Conservation (phyloP, 1,139 yeast genomes). For the Yamadazyma spencermartinsiae region DNA sequence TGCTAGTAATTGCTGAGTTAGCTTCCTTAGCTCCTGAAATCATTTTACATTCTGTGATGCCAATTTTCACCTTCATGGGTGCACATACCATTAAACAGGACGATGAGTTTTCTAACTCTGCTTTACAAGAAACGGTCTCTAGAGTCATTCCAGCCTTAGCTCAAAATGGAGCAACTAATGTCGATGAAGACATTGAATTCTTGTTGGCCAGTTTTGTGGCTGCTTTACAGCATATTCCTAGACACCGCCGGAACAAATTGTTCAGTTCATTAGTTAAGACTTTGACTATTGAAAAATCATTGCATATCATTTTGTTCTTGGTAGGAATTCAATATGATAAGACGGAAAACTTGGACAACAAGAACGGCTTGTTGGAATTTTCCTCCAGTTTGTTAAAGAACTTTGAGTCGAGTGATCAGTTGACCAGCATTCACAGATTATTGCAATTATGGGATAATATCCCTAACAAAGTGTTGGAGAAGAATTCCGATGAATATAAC, state of each 20-base stretch:
- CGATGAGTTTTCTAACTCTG: constrained; percentile 90
- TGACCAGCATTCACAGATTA: constrained; percentile 57
- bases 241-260: constrained; percentile 88
- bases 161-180: constrained; percentile 42
- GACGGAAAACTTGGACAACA: constrained; percentile 52
- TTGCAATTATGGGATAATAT: constrained; percentile 54
- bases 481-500: constrained; percentile 37
- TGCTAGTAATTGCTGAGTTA: constrained; percentile 81
- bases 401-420: constrained; percentile 69
- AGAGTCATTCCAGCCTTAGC: constrained; percentile 92
- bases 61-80: constrained; percentile 98
- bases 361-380: constrained; percentile 75
- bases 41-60: constrained; percentile 95
- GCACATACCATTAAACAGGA: constrained; percentile 96
- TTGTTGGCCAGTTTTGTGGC: constrained; percentile 85
- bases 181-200: constrained; percentile 56
- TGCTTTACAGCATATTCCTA: constrained; percentile 93
- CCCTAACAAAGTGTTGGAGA: constrained; percentile 42
- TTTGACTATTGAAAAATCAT: constrained; percentile 65
- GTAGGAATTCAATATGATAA: constrained; percentile 76
- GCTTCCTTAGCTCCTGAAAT: constrained; percentile 90
- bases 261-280: constrained; percentile 79
- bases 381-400: constrained; percentile 65
- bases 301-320: constrained; percentile 73
- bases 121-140: constrained; percentile 87